Conservation (phyloP, 2,329 filamentous ascomycete species). For the Pestalotiopsis sp. region DNA sequence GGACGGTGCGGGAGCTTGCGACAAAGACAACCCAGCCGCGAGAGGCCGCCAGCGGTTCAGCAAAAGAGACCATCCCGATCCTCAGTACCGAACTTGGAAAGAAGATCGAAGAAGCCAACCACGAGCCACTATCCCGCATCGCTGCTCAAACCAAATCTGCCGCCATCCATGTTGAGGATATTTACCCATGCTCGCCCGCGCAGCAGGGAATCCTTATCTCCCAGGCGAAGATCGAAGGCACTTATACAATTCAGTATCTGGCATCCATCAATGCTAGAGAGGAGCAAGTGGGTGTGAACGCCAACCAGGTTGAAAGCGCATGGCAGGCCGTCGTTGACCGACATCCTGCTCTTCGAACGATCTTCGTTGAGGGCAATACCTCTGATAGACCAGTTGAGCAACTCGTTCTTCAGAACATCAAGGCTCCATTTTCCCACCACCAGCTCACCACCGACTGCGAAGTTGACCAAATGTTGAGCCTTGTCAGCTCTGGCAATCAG, state of each 20-base stretch:
- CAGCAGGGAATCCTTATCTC: slow-evolving; percentile 11
- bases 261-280: neutral
- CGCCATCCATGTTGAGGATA: slow-evolving; percentile 2
- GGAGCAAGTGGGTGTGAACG: neutral
- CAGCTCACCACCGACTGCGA: neutral
- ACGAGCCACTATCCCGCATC: neutral
- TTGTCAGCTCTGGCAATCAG: neutral
- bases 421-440: slow-evolving; percentile 1
- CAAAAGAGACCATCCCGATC: neutral
- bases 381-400: slow-evolving; percentile 11
- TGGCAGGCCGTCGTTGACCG: slow-evolving; percentile 14
- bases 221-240: neutral
- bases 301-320: neutral
- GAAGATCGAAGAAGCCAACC: neutral
- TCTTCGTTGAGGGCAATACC: slow-evolving; percentile 14
- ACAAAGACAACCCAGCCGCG: neutral
- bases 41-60: neutral
- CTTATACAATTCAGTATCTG: slow-evolving; percentile 7
- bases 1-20: slow-evolving; percentile 10
- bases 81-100: neutral
- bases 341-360: slow-evolving; percentile 10
- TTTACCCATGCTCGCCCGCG: slow-evolving; percentile 8
- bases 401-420: slow-evolving; percentile 12
- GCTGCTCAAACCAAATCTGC: neutral
- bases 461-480: neutral